phyloP scores from a whole-genome alignment of 768 basidiomycete species.

The Lactifluus rugatus region DNA sequence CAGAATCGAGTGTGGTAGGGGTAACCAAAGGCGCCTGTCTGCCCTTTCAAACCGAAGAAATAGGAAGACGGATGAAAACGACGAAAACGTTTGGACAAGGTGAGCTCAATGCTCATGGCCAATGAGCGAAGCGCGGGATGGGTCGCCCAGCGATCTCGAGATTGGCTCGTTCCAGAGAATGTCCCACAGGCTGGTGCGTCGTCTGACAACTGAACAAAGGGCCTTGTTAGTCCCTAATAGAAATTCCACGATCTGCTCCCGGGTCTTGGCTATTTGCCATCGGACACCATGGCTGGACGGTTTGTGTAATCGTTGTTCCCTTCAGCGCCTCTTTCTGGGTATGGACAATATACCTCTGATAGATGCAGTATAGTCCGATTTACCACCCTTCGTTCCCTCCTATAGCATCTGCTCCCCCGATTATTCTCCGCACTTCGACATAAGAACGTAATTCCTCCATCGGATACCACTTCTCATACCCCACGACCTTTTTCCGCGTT shows the following conservation, averaged over 20 bases:
- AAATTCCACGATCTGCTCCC: constrained; percentile 69
- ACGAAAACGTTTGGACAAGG: constrained; percentile 21
- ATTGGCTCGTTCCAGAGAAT: constrained; percentile 66
- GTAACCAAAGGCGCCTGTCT: background rate
- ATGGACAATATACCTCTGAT: background rate
- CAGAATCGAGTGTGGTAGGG: background rate
- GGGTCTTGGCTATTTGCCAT: constrained; percentile 72
- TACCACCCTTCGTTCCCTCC: constrained; percentile 41
- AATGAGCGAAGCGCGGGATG: too few species aligned
- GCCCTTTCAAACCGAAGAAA: constrained; percentile 8
- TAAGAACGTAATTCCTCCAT: background rate
- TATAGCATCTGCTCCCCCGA: constrained; percentile 22
- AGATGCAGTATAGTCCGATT: constrained; percentile 41
- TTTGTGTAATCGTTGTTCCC: constrained; percentile 78
- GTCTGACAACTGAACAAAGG: constrained; percentile 9
- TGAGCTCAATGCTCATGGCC: too few species aligned
- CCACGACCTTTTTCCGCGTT: constrained; percentile 56
- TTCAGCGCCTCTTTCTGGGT: constrained; percentile 28
- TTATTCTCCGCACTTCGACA: background rate
- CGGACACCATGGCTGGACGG: constrained; percentile 68
- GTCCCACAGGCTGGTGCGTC: constrained; percentile 48
- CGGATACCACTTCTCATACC: constrained; percentile 54
- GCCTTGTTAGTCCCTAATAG: constrained; percentile 53
- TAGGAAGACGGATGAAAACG: constrained; percentile 10
- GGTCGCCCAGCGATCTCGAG: constrained; percentile 66